Percentiles rank a stretch among this genome's conserved stretches.
Conservation (phyloP, 202 grass and related monocot genomes). For the Eragrostis tef region DNA sequence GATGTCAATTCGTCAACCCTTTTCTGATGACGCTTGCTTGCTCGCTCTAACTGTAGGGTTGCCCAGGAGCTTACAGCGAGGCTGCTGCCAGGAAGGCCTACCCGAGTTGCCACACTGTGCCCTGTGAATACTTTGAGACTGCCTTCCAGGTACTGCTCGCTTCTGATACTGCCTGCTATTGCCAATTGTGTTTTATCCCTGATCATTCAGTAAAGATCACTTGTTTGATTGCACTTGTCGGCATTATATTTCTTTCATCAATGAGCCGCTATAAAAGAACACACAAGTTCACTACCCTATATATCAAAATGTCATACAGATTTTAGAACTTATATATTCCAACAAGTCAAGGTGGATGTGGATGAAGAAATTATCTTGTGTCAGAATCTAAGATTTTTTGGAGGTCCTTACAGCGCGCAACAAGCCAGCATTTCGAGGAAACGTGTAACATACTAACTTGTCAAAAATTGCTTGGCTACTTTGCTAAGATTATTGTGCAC, state of each 20-base stretch:
- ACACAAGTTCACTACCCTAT: too few species aligned
- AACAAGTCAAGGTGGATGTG: background rate
- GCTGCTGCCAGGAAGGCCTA: slow-evolving; percentile 82
- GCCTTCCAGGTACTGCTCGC: slow-evolving; percentile 59
- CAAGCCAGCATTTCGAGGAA: background rate
- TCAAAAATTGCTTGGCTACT: background rate
- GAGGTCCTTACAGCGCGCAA: background rate
- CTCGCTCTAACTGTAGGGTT: slow-evolving; percentile 50
- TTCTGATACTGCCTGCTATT: background rate
- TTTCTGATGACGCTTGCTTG: background rate
- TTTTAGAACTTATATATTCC: too few species aligned
- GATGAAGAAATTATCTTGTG: background rate
- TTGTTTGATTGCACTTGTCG: too few species aligned
- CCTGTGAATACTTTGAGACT: slow-evolving; percentile 79
- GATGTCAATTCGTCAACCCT: background rate
- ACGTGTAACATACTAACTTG: background rate
- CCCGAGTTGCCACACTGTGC: slow-evolving; percentile 76
- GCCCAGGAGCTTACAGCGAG: slow-evolving; percentile 79
- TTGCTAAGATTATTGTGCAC: background rate
- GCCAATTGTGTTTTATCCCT: background rate
- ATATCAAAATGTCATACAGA: too few species aligned
- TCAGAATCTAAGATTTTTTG: background rate
- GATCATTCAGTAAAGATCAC: background rate
- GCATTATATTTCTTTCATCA: too few species aligned
- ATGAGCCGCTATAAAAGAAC: too few species aligned